A percentile compares a stretch with the other conserved stretches of the same genome.
phyloP scores from a whole-genome alignment of 805 yeast genomes.

The Citeromyces nyonsensis region DNA sequence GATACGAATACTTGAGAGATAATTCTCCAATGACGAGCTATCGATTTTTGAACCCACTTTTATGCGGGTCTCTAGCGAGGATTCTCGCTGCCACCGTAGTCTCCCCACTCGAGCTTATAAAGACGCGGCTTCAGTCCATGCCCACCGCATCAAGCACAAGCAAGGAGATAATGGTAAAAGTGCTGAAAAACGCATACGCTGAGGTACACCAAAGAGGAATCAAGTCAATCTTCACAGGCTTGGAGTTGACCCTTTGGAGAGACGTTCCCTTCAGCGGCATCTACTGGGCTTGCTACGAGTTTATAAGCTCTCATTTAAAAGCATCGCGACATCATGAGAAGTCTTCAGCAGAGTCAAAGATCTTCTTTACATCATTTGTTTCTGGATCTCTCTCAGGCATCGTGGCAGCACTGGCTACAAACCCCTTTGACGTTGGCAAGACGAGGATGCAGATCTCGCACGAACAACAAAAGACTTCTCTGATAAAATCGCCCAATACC shows the following conservation, averaged over 20 bases:
- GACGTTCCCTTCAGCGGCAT: conserved; percentile 95
- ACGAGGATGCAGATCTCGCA: conserved; percentile 71
- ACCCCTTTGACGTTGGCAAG: conserved; percentile 96
- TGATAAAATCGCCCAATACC: conserved; percentile 1
- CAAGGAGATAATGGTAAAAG: conserved; percentile 24
- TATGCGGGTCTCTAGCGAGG: conserved; percentile 81
- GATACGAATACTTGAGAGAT: conserved; percentile 79
- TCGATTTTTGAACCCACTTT: conserved; percentile 45
- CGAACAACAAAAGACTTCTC: conserved; percentile 10
- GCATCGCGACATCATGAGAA: conserved; percentile 12
- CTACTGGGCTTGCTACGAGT: conserved; percentile 85
- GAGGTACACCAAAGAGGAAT: conserved; percentile 45
- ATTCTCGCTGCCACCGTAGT: conserved; percentile 70
- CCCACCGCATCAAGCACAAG: conserved; percentile 12
- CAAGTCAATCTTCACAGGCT: conserved; percentile 62
- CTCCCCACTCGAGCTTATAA: conserved; percentile 77
- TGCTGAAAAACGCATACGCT: conserved; percentile 11
- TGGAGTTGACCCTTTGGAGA: conserved; percentile 83
- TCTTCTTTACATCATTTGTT: conserved; percentile 50
- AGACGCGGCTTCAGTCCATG: conserved; percentile 84
- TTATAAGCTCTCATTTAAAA: conserved; percentile 13
- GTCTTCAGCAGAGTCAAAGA: conserved; percentile 7
- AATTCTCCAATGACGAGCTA: conserved; percentile 34
- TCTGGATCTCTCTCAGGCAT: conserved; percentile 80
- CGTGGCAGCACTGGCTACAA: conserved; percentile 74